phyloP scores from a whole-genome alignment of 345 rosid species.

The Barbarea vulgaris region DNA sequence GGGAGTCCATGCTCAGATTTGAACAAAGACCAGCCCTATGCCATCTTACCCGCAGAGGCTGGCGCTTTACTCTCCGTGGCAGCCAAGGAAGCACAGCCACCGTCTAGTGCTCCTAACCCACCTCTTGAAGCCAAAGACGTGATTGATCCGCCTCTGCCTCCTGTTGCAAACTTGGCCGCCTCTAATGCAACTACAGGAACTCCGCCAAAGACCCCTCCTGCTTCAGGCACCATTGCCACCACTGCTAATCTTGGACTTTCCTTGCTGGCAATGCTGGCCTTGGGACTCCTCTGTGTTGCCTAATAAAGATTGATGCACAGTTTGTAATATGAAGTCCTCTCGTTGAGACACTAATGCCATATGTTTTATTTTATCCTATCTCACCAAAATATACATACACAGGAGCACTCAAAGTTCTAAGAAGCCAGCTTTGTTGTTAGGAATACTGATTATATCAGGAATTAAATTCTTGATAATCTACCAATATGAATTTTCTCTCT shows the following conservation, averaged over 20 bases:
- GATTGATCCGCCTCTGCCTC: slow-evolving; percentile 83
- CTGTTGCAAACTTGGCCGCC: slow-evolving; percentile 42
- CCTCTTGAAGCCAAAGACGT: slow-evolving; percentile 53
- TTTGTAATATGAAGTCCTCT: slow-evolving; percentile 17
- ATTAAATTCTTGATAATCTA: not conserved
- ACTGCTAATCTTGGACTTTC: slow-evolving; percentile 43
- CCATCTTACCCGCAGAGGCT: slow-evolving; percentile 55
- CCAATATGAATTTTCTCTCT: not conserved
- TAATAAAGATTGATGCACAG: slow-evolving; percentile 5
- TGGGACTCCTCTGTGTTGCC: slow-evolving; percentile 35
- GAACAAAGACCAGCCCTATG: slow-evolving; percentile 22
- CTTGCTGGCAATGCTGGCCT: slow-evolving; percentile 41
- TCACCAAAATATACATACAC: slow-evolving; percentile 1
- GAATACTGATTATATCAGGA: slow-evolving; percentile 11
- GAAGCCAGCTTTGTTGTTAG: not conserved
- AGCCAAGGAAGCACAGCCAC: slow-evolving; percentile 36
- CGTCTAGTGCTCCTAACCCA: slow-evolving; percentile 51
- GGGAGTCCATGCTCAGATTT: slow-evolving; percentile 65
- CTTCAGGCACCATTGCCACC: slow-evolving; percentile 37
- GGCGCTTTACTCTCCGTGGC: slow-evolving; percentile 47
- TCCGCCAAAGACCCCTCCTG: slow-evolving; percentile 23
- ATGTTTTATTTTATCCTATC: not conserved
- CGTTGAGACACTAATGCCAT: slow-evolving; percentile 1
- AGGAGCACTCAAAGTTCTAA: slow-evolving; percentile 14
- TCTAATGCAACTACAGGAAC: slow-evolving; percentile 11